Percentiles rank a stretch among this genome's conserved stretches.
These are phyloP conservation scores for Penicillium silybi DNA, from an alignment of 495 filamentous ascomycete species.

Conservation along the genomic window DNA sequence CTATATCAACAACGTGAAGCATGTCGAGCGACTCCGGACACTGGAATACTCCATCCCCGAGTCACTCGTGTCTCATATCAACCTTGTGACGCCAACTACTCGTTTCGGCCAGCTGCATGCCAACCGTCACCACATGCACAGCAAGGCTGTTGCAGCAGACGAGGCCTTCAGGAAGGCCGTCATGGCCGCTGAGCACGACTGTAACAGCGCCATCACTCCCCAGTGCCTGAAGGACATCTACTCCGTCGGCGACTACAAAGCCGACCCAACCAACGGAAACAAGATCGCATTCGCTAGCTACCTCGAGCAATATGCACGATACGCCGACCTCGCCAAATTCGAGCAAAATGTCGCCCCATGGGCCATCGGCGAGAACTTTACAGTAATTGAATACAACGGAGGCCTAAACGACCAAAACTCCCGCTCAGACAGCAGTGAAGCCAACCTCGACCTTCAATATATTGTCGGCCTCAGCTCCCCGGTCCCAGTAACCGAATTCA, in stretches of 20 bases:
- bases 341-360: slow-evolving; percentile 50
- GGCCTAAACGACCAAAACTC: slow-evolving; percentile 51
- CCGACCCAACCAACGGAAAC: slow-evolving; percentile 30
- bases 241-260: slow-evolving; percentile 51
- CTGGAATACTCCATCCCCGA: slow-evolving; percentile 57
- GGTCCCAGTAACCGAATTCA: slow-evolving; percentile 62
- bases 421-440: slow-evolving; percentile 53
- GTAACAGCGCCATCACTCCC: slow-evolving; percentile 51
- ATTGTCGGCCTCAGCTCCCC: slow-evolving; percentile 56
- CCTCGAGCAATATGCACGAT: slow-evolving; percentile 62
- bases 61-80: slow-evolving; percentile 42
- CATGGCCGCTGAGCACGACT: slow-evolving; percentile 24
- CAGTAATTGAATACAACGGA: slow-evolving; percentile 55
- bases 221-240: slow-evolving; percentile 59
- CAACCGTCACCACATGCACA: slow-evolving; percentile 31
- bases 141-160: slow-evolving; percentile 22
- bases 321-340: slow-evolving; percentile 55
- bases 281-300: slow-evolving; percentile 65
- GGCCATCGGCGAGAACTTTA: slow-evolving; percentile 59
- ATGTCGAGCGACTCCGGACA: slow-evolving; percentile 51
- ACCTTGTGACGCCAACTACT: slow-evolving; percentile 55
- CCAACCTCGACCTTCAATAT: slow-evolving; percentile 75
- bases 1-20: slow-evolving; percentile 40
- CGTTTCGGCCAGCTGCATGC: slow-evolving; percentile 49
- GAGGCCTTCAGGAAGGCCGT: slow-evolving; percentile 17